A percentile compares a stretch with the other conserved stretches of the same genome.
These are phyloP conservation scores for Suhomyces sp. DNA, from an alignment of 805 yeast genomes.

Conservation along the genomic window DNA sequence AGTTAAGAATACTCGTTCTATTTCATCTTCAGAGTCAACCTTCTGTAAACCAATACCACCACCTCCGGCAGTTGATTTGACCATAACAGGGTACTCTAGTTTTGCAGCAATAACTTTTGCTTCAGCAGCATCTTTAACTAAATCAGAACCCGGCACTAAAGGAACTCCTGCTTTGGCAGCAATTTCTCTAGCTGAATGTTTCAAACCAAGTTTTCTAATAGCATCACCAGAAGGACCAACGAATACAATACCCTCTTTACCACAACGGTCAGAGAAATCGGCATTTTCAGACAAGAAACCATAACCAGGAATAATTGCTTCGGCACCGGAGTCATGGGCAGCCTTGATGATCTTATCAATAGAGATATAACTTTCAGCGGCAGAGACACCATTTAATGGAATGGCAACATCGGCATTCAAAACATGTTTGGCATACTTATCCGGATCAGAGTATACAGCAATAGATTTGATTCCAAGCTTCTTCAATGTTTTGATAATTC, in stretches of 20 bases:
- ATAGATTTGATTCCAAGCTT: constrained; percentile 75
- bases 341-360: constrained; percentile 84
- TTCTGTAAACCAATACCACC: constrained; percentile 98
- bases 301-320: constrained; percentile 98
- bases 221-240: constrained; percentile 98
- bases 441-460: constrained; percentile 90
- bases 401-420: constrained; percentile 77
- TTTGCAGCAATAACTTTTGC: constrained; percentile 73
- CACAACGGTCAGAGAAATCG: constrained; percentile 88
- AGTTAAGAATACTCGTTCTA: constrained; percentile 80
- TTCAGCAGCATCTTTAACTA: constrained; percentile 67
- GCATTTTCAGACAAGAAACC: constrained; percentile 97
- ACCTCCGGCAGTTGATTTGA: constrained; percentile 98
- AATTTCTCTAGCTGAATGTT: constrained; percentile 95
- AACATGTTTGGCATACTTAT: constrained; percentile 85
- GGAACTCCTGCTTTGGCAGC: constrained; percentile 94
- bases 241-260: constrained; percentile 77
- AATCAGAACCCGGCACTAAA: constrained; percentile 93
- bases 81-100: constrained; percentile 89
- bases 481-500: constrained; percentile 86
- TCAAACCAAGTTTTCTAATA: constrained; percentile 84
- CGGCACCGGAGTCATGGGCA: constrained; percentile 78
- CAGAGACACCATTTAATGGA: constrained; percentile 75
- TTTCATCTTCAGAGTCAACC: constrained; percentile 79
- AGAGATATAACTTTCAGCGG: constrained; percentile 87